Evolutionary conservation across 2,329 filamentous ascomycete genomes (phyloP).

Genomic region (Colletotrichum limetticola): DNA sequence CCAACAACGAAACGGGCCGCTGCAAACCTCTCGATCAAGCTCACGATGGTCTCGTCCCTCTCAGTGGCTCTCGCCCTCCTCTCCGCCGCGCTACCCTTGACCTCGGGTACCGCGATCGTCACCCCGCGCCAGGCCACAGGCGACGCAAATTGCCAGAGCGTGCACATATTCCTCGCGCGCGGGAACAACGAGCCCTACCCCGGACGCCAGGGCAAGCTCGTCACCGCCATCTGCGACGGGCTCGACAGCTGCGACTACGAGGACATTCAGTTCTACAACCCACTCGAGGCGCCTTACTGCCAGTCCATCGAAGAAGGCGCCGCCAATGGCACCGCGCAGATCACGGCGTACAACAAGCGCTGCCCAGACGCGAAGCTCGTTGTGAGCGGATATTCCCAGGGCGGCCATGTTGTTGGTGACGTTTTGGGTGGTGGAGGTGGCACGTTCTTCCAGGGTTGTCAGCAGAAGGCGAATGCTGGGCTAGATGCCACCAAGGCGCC

Average conservation of each 20-base stretch:
- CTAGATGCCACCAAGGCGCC: conserved; percentile 42
- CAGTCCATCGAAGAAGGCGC: conserved; percentile 49
- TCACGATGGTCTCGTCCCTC: conserved; percentile 21
- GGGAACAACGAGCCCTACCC: conserved; percentile 46
- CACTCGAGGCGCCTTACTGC: conserved; percentile 46
- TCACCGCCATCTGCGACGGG: conserved; percentile 41
- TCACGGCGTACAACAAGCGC: conserved; percentile 50
- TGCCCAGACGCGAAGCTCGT: conserved; percentile 54
- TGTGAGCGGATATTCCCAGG: conserved; percentile 54
- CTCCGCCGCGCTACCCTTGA: not conserved
- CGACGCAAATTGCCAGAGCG: conserved; percentile 38
- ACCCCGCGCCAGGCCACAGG: conserved; percentile 19
- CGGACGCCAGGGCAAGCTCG: conserved; percentile 42
- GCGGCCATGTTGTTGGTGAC: conserved; percentile 50
- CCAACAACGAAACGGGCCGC: not conserved
- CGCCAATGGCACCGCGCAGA: conserved; percentile 47
- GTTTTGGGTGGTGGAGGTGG: conserved; percentile 49
- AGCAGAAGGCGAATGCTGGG: conserved; percentile 38
- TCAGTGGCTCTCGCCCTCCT: conserved; percentile 19
- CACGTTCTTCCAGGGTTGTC: conserved; percentile 45
- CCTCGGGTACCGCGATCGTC: conserved; percentile 17
- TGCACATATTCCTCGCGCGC: conserved; percentile 43
- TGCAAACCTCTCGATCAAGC: not conserved
- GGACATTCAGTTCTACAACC: conserved; percentile 46
- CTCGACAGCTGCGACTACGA: conserved; percentile 44